phyloP scores from a whole-genome alignment of 345 rosid genomes.

The Chamaenerion angustifolium region DNA sequence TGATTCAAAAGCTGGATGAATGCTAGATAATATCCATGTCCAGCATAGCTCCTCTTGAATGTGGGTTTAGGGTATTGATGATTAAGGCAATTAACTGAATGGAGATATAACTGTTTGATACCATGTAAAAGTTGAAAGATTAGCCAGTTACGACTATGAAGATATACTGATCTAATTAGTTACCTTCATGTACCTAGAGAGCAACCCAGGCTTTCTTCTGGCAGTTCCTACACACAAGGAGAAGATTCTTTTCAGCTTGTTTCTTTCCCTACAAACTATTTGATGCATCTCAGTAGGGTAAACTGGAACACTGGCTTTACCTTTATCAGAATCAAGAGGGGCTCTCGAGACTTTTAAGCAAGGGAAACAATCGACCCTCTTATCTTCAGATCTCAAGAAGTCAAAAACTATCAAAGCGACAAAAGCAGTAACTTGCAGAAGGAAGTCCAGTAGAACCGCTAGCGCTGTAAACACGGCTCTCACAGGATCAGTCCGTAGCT shows the following conservation, averaged over 20 bases:
- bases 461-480: slow-evolving; percentile 43
- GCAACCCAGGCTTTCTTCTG: slow-evolving; percentile 50
- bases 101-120: not conserved
- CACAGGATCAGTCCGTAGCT: not conserved
- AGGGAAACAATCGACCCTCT: slow-evolving; percentile 86
- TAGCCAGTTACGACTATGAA: too few relatives aligned
- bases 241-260: slow-evolving; percentile 11
- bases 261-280: too few relatives aligned
- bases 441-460: slow-evolving; percentile 91
- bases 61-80: too few relatives aligned
- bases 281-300: not conserved
- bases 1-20: too few relatives aligned
- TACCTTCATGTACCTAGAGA: slow-evolving; percentile 94
- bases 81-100: too few relatives aligned
- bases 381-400: slow-evolving; percentile 60
- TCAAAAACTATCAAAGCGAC: slow-evolving; percentile 89
- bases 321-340: slow-evolving; percentile 46
- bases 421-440: slow-evolving; percentile 94
- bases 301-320: slow-evolving; percentile 19
- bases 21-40: too few relatives aligned
- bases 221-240: slow-evolving; percentile 46
- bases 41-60: too few relatives aligned
- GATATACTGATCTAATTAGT: not conserved
- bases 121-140: not conserved
- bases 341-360: slow-evolving; percentile 46